These are phyloP conservation scores for Setaria viridis DNA, from an alignment of 202 grass and related monocot species.

Conservation along the genomic window DNA sequence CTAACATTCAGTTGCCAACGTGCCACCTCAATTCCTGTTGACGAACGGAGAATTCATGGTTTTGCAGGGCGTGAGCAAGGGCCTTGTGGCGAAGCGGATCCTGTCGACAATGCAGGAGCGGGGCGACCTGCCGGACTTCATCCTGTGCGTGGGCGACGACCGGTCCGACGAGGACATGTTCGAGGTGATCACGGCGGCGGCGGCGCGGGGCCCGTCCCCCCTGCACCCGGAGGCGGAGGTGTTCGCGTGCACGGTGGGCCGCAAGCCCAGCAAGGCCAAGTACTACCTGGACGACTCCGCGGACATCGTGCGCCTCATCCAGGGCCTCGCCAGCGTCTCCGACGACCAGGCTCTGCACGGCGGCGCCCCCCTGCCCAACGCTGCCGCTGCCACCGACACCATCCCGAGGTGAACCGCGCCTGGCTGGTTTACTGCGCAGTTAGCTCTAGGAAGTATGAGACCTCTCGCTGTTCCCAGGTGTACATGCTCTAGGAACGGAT, in stretches of 20 bases:
- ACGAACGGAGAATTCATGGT: neutral
- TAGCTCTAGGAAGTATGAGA: slow-evolving; percentile 2
- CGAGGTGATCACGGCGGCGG: slow-evolving; percentile 67
- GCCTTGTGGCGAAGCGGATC: slow-evolving; percentile 66
- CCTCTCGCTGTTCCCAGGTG: slow-evolving; percentile 31
- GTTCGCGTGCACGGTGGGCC: slow-evolving; percentile 87
- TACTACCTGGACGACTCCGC: slow-evolving; percentile 89
- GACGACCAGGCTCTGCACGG: neutral
- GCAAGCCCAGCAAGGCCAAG: slow-evolving; percentile 92
- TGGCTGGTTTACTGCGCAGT: fast-evolving
- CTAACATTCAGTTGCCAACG: neutral
- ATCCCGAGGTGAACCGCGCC: neutral
- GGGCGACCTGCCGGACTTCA: slow-evolving; percentile 59
- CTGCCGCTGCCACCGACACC: neutral
- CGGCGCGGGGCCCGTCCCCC: slow-evolving; percentile 29
- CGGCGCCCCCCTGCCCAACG: neutral
- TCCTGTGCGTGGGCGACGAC: slow-evolving; percentile 88
- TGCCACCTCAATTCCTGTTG: neutral
- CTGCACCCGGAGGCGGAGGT: slow-evolving; percentile 60
- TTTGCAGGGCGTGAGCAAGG: slow-evolving; percentile 79
- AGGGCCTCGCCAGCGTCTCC: slow-evolving; percentile 77
- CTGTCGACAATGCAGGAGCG: slow-evolving; percentile 60
- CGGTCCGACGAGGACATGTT: slow-evolving; percentile 96
- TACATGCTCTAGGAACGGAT: slow-evolving; percentile 23
- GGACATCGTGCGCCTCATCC: slow-evolving; percentile 74